Evolutionary conservation across 805 yeast species (phyloP), one percentile per base, ranked within the genome.

Genomic region (Kuraishia hungarica): DNA sequence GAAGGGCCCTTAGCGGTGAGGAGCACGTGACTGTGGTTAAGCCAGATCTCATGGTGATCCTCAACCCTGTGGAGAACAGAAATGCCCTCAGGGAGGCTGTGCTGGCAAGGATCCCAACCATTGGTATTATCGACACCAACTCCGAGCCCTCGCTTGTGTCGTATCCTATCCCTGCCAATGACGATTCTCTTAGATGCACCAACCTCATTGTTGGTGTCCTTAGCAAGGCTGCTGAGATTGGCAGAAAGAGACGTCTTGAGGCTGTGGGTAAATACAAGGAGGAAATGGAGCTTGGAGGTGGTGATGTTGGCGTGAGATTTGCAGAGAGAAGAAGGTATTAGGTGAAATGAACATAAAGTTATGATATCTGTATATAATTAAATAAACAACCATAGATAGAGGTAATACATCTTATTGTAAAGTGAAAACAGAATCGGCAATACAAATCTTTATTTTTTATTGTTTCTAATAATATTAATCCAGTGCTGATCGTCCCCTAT

Each of bases 111-210:
- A 81, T 94, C 35, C 99, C 99, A 56, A 91, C 97, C 0, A 83
- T 94, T 62, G 98, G 97, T 28, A 80, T 94, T 56, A 83, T 94
- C 59, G 99, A 94, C 72, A 92, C 98, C 22, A 93, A 94, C 70
- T 84, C 87, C 67, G 97, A 94, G 67, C 96, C 97, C 8, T 81
- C 88, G 17, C 73, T 87, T 61, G 88, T 93, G 54, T 90, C 97
- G 1, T 94, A 94, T 66, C 96, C 98, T 53, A 88, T 94, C 61
- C 98, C 98, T 19, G 96, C 96, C 59, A 94, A 94, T 67, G 98
- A 94, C 68, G 97, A 92, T 68, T 86, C 96, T 7, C 73, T 83
- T 56, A 81, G 99, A 69, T 81, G 96, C 7, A 83, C 87, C 10
- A 86, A 89, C 59, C 75, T 94, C 60, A 79, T 94, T 61, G 73